Conservation (phyloP, 257 asterid genomes). For the Petunia secreta region DNA sequence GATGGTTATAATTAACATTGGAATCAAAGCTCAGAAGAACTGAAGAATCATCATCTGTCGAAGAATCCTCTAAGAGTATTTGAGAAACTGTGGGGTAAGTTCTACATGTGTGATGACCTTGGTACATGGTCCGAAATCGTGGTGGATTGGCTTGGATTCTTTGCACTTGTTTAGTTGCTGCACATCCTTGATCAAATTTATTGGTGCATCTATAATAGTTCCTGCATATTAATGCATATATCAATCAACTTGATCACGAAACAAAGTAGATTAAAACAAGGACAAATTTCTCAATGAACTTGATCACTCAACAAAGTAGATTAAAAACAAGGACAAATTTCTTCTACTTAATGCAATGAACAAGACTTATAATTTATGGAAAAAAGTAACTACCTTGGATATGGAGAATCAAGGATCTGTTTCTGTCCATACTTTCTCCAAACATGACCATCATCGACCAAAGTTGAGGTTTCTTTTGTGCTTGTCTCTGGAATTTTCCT, state of each 20-base stretch:
- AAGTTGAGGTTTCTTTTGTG: constrained; percentile 35
- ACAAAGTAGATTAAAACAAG: background rate
- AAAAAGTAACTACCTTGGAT: constrained; percentile 54
- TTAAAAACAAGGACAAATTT: background rate
- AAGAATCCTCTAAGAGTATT: constrained; percentile 27
- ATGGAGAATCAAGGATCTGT: constrained; percentile 42
- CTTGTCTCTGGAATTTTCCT: constrained; percentile 49
- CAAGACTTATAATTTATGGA: background rate
- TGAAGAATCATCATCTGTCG: constrained; percentile 32
- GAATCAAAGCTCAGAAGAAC: constrained; percentile 45
- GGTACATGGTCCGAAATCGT: constrained; percentile 51
- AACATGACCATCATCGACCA: constrained; percentile 56
- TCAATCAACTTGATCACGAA: background rate
- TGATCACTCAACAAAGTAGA: too few relatives aligned
- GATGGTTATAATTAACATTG: background rate
- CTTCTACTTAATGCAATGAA: too few relatives aligned
- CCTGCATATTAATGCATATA: constrained; percentile 36
- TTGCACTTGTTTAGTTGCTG: constrained; percentile 69
- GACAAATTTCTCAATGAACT: background rate
- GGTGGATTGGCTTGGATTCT: constrained; percentile 54
- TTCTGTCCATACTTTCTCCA: constrained; percentile 93
- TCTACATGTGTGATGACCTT: constrained; percentile 58
- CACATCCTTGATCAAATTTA: constrained; percentile 66
- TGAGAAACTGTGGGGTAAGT: constrained; percentile 29
- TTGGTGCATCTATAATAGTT: constrained; percentile 76